Evolutionary conservation across 2,329 filamentous ascomycete genomes (phyloP).

Genomic region (Ilyonectria sp.): DNA sequence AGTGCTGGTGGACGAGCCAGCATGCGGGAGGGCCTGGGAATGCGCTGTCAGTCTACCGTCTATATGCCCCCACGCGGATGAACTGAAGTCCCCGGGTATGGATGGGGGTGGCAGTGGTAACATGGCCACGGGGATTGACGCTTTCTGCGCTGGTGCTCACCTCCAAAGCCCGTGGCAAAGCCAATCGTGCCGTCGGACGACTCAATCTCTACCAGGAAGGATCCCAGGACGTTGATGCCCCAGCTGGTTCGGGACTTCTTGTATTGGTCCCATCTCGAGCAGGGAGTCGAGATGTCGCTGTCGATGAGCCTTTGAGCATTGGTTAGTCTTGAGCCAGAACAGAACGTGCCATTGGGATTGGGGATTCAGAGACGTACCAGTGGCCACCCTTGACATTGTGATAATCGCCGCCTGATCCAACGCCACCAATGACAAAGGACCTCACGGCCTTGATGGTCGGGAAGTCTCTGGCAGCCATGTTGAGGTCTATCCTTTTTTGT

Average conservation of each 20-base stretch:
- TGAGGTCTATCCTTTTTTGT: neutral
- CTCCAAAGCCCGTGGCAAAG: constrained; percentile 94
- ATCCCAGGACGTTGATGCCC: constrained; percentile 96
- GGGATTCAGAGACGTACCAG: constrained; percentile 62
- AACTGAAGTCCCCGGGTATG: constrained; percentile 9
- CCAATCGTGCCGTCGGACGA: constrained; percentile 92
- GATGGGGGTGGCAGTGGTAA: constrained; percentile 5
- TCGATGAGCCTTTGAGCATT: constrained; percentile 85
- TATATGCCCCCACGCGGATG: neutral
- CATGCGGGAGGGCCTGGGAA: constrained; percentile 84
- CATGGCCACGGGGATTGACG: neutral
- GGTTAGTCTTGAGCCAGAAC: constrained; percentile 9
- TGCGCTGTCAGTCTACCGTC: constrained; percentile 21
- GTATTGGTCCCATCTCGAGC: constrained; percentile 91
- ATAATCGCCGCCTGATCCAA: constrained; percentile 78
- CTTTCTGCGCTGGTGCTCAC: constrained; percentile 53
- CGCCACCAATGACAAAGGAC: constrained; percentile 75
- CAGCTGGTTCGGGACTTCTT: constrained; percentile 90
- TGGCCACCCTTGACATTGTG: constrained; percentile 89
- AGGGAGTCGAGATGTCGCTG: constrained; percentile 91
- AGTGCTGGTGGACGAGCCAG: constrained; percentile 95
- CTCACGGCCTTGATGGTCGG: constrained; percentile 83
- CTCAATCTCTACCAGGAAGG: constrained; percentile 92
- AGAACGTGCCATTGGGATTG: neutral
- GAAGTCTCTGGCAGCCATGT: constrained; percentile 71